These are phyloP conservation scores for Coemansia sp. DNA, from an alignment of 192 early-diverging fungal genomes.

Conservation along the genomic window DNA sequence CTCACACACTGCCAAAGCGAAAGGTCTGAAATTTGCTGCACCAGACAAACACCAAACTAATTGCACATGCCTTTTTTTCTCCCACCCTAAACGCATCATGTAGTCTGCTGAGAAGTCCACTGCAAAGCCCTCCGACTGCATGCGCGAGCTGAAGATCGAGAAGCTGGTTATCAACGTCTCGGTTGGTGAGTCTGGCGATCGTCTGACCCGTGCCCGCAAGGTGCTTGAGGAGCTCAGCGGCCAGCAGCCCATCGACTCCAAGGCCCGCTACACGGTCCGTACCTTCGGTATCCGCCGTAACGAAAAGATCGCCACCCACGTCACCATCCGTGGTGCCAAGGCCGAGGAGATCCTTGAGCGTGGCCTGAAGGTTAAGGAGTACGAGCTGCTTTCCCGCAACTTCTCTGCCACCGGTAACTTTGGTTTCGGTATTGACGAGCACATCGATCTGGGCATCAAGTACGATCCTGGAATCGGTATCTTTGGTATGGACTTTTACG, in stretches of 20 bases:
- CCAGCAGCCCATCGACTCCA: conserved; percentile 98
- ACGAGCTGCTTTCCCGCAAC: conserved; percentile 93
- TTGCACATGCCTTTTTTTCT: too few relatives aligned
- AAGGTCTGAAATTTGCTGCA: too few relatives aligned
- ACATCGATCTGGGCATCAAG: conserved; percentile 99
- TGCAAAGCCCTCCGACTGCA: conserved; percentile 82
- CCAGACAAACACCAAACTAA: too few relatives aligned
- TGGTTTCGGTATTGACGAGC: conserved; percentile 99
- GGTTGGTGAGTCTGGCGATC: conserved; percentile 99
- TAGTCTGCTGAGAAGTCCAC: conserved; percentile 66
- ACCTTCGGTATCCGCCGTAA: conserved; percentile 99
- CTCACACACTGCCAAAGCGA: too few relatives aligned
- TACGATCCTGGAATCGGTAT: conserved; percentile 99
- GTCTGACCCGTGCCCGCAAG: conserved; percentile 99
- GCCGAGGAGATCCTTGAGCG: conserved; percentile 98
- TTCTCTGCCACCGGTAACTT: conserved; percentile 99
- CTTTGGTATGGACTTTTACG: conserved; percentile 99
- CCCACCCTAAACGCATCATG: background rate
- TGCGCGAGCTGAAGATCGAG: conserved; percentile 97
- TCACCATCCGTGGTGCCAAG: conserved; percentile 95
- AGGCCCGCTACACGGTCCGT: conserved; percentile 99
- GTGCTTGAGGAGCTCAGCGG: conserved; percentile 99
- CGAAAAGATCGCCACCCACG: conserved; percentile 99
- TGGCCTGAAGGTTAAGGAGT: conserved; percentile 99
- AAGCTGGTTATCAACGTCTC: conserved; percentile 99